Percentiles rank a stretch among this genome's conserved stretches.
Evolutionary conservation across 225 moss, liverwort and hornwort genomes (phyloP).

Genomic region (Thuidium tamariscinum): DNA sequence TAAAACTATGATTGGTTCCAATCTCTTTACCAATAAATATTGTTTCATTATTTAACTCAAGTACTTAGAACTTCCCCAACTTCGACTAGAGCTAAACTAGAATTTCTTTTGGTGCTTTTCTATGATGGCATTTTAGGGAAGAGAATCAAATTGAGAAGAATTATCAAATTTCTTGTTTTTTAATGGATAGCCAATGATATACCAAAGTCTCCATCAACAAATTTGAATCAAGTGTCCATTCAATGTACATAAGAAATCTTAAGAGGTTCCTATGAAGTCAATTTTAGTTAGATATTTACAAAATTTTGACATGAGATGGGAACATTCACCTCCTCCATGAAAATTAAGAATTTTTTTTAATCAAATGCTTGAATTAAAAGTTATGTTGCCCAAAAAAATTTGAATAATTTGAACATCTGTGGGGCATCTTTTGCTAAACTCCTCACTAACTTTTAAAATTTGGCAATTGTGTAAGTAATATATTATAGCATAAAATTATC

Average conservation of each 20-base stretch:
- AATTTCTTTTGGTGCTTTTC: not conserved
- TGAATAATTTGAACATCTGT: not conserved
- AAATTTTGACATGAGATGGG: not conserved
- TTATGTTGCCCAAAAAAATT: rapidly evolving
- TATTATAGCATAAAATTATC: not conserved
- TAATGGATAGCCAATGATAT: not conserved
- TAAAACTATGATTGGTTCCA: not conserved
- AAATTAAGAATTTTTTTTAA: too few relatives aligned
- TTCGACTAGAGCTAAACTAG: rapidly evolving
- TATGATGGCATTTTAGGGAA: not conserved
- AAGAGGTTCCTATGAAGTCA: not conserved
- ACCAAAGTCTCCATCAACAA: not conserved
- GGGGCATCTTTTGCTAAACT: not conserved
- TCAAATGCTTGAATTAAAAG: rapidly evolving
- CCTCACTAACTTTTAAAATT: not conserved
- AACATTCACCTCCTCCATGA: too few relatives aligned
- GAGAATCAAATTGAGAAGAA: not conserved
- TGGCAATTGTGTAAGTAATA: not conserved
- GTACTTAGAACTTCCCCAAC: not conserved
- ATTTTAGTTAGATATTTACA: too few relatives aligned
- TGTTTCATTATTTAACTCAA: not conserved
- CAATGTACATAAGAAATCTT: rapidly evolving
- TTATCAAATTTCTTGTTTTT: not conserved
- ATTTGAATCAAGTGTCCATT: not conserved
- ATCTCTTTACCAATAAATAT: not conserved